phyloP scores from a whole-genome alignment of 2,329 filamentous ascomycete genomes.

The Fusarium hostae region DNA sequence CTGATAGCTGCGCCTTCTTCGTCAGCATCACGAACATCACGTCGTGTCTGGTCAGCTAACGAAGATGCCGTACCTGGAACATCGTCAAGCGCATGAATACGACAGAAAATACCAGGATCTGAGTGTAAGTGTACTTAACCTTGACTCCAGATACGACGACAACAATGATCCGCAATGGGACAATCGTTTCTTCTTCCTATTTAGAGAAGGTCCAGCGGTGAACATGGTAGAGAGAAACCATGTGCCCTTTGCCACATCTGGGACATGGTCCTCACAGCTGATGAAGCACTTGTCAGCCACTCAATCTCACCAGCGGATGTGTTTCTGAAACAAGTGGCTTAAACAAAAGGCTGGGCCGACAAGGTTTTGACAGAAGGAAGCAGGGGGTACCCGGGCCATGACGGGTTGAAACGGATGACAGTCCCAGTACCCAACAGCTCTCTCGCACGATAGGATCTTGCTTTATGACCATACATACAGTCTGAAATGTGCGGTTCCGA shows the following conservation, averaged over 20 bases:
- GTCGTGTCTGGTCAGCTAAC: not conserved
- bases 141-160: not conserved
- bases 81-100: not conserved
- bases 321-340: slow-evolving; percentile 46
- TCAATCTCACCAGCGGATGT: slow-evolving; percentile 24
- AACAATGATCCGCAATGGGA: not conserved
- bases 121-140: not conserved
- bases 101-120: not conserved
- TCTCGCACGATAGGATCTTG: slow-evolving; percentile 18
- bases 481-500: slow-evolving; percentile 1
- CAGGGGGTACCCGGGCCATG: slow-evolving; percentile 26
- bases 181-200: not conserved
- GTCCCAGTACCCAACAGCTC: slow-evolving; percentile 17
- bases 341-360: slow-evolving; percentile 31
- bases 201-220: slow-evolving; percentile 30
- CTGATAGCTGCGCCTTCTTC: not conserved
- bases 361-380: not conserved
- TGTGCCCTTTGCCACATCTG: slow-evolving; percentile 31
- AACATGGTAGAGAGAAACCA: slow-evolving; percentile 19
- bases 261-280: slow-evolving; percentile 23
- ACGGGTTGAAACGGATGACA: slow-evolving; percentile 31
- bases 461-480: slow-evolving; percentile 27
- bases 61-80: not conserved
- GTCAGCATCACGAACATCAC: not conserved
- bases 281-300: slow-evolving; percentile 34